Evolutionary conservation across 352 stramenopile species (phyloP), one percentile per base, ranked within the genome.

Genomic region (Pythium monospermum): DNA sequence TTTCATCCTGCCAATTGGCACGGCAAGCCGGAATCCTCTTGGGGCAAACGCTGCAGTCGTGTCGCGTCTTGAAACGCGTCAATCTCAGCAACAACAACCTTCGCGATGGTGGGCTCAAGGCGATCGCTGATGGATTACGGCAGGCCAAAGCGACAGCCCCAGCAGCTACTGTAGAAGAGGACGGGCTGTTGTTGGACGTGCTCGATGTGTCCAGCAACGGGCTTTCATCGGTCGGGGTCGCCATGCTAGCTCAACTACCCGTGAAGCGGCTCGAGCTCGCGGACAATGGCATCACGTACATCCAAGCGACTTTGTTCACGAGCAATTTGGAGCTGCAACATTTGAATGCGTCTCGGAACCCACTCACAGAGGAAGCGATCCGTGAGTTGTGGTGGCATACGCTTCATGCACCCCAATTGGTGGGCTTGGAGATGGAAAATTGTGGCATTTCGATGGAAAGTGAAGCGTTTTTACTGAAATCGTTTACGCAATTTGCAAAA

Each of bases 1-100:
- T 85, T 13, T 77, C 71, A 10, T 73, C 50, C 0, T 85, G 74
- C 46, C 67, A 69, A 4, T 59, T 85, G 0, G 65, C 71, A 3
- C 69, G 74, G 3, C 74, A 85, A 41, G 74, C 69, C 36, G 74
- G 74, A 4, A 83, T 85, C 27, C 64, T 85, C 39, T 50, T 85
- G n/a, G 68, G 74, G 11, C 74, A 85, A 35, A 77, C 74, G 6
- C 59, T 85, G 28, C 69, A 72, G 41, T 36, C 39, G 0, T 78
- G 66, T 19, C 61, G 18, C 0, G 49, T 49, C 0, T 35, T 85
- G 16, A 61, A 63, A 11, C 43, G 61, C 6, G 47, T 85, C n/a
- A 15, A 73, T 2, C 50, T 83, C 28, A 57, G 67, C 0, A 57
- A 74, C 19, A 85, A 85, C 51, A 73, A 77, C 47, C 61, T 85